phyloP scores from a whole-genome alignment of 371 early-diverging fungal genomes.

The Apophysomyces variabilis region DNA sequence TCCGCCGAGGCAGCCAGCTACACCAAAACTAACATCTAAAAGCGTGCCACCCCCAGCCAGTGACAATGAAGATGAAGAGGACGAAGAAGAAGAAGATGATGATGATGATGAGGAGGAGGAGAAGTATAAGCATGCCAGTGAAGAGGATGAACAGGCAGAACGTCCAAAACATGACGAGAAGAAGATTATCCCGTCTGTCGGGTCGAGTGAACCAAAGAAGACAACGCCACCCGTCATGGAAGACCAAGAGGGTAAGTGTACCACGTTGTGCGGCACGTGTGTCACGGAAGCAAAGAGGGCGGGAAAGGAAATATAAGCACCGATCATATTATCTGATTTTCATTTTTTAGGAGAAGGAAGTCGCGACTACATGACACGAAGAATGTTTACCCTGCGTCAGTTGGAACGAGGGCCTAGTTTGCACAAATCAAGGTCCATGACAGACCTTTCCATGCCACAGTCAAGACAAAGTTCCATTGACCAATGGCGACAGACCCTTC shows the following conservation, averaged over 20 bases:
- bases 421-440: constrained; percentile 32
- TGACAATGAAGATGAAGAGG: constrained; percentile 18
- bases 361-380: constrained; percentile 20
- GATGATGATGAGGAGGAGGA: constrained; percentile 20
- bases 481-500: constrained; percentile 28
- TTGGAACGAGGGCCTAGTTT: constrained; percentile 35
- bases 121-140: constrained; percentile 11
- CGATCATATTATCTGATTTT: constrained; percentile 9
- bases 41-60: constrained; percentile 11
- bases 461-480: constrained; percentile 24
- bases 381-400: constrained; percentile 35
- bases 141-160: not conserved
- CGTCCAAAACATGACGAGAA: not conserved
- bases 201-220: not conserved
- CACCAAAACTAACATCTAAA: not conserved
- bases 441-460: constrained; percentile 23
- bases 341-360: constrained; percentile 10
- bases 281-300: not conserved
- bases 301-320: not conserved
- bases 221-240: not conserved
- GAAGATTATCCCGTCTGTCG: not conserved
- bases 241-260: constrained; percentile 9
- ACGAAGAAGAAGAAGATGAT: constrained; percentile 17
- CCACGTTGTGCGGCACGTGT: constrained; percentile 9
- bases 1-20: not conserved